Conservation (phyloP, 2,329 filamentous ascomycete genomes). For the Juglanconis sp. region DNA sequence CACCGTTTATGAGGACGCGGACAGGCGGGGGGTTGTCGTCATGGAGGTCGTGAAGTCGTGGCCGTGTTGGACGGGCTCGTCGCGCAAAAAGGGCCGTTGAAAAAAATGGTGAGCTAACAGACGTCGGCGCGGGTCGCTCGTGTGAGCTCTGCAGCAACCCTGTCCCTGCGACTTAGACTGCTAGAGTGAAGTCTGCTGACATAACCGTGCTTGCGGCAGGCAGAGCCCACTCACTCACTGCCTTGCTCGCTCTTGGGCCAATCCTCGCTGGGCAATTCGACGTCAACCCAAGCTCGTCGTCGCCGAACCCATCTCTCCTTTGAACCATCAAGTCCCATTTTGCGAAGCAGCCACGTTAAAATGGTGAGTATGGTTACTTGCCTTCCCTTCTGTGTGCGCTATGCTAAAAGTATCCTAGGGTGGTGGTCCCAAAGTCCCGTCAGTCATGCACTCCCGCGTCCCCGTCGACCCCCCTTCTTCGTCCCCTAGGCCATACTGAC, state of each 20-base stretch:
- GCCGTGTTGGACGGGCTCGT: slow-evolving; percentile 15
- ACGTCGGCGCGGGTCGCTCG: slow-evolving; percentile 10
- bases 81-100: slow-evolving; percentile 16
- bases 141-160: slow-evolving; percentile 21
- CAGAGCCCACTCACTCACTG: slow-evolving; percentile 1
- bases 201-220: slow-evolving; percentile 20
- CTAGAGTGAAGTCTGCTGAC: slow-evolving; percentile 19
- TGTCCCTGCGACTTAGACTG: background rate
- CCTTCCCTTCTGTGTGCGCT: background rate
- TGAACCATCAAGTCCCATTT: slow-evolving; percentile 5
- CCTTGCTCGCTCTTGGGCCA: slow-evolving; percentile 8
- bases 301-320: slow-evolving; percentile 3
- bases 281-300: slow-evolving; percentile 15
- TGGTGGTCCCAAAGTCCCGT: slow-evolving; percentile 68
- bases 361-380: slow-evolving; percentile 46
- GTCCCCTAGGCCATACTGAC: slow-evolving; percentile 17
- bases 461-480: slow-evolving; percentile 2
- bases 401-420: slow-evolving; percentile 54
- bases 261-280: slow-evolving; percentile 14
- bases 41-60: slow-evolving; percentile 11
- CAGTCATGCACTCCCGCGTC: slow-evolving; percentile 33
- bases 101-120: slow-evolving; percentile 19
- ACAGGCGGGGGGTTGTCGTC: slow-evolving; percentile 14
- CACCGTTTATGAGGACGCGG: slow-evolving; percentile 10
- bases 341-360: slow-evolving; percentile 35